Evolutionary conservation across 2,329 filamentous ascomycete species (phyloP).

Genomic region (Reticulascus tulasneorum): DNA sequence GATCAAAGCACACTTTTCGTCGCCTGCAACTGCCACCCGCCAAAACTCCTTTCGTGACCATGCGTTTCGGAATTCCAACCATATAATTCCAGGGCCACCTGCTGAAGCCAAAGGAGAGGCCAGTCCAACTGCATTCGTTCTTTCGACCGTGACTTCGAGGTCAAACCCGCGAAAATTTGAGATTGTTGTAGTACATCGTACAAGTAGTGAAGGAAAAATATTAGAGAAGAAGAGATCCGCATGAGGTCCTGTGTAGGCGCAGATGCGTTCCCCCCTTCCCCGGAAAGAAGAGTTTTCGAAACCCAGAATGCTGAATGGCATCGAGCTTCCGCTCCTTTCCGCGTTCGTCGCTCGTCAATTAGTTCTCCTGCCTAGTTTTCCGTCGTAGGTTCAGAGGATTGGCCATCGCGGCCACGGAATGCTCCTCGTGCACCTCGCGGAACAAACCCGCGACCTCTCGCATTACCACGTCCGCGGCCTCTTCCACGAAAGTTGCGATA

Average conservation of each 20-base stretch:
- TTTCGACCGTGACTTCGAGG: too few species aligned
- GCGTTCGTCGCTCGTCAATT: too few species aligned
- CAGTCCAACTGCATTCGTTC: too few species aligned
- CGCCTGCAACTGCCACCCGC: slow-evolving; percentile 10
- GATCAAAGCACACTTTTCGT: slow-evolving; percentile 8
- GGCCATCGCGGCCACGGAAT: slow-evolving; percentile 27
- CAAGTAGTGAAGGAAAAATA: slow-evolving; percentile 1
- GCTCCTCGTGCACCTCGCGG: slow-evolving; percentile 28
- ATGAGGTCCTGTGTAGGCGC: not conserved
- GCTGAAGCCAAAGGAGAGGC: slow-evolving; percentile 6
- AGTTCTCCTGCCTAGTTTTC: too few species aligned
- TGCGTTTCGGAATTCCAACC: slow-evolving; percentile 14
- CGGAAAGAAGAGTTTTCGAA: too few species aligned
- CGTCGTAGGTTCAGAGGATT: slow-evolving; percentile 2
- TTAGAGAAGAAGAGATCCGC: not conserved
- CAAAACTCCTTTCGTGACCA: slow-evolving; percentile 14
- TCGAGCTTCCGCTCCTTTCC: not conserved
- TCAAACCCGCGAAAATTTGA: slow-evolving; percentile 12
- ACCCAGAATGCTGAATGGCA: too few species aligned
- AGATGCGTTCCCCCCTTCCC: too few species aligned
- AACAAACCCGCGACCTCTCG: slow-evolving; percentile 42
- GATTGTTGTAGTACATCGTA: slow-evolving; percentile 13
- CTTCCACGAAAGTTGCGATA: slow-evolving; percentile 75
- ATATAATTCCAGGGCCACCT: slow-evolving; percentile 11
- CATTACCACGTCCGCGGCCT: slow-evolving; percentile 65